Percentiles rank a stretch among this genome's conserved stretches.
phyloP scores from a whole-genome alignment of 495 filamentous ascomycete species.

The Aspergillus taichungensis region DNA sequence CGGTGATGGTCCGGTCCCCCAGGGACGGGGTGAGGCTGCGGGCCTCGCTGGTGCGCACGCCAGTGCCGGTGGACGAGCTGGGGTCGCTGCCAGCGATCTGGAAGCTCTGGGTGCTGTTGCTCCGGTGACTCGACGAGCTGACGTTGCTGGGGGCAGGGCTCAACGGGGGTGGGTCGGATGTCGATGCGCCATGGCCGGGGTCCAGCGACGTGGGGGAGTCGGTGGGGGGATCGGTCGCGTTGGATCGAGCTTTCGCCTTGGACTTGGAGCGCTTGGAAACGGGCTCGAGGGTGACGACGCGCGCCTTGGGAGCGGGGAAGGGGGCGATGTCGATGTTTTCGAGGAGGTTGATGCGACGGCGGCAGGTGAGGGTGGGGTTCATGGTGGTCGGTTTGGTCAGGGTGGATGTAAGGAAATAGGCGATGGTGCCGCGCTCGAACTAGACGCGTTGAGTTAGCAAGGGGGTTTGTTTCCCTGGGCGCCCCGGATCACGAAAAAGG shows the following conservation, averaged over 20 bases:
- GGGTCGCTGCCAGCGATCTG: conserved; percentile 28
- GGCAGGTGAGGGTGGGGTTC: conserved; percentile 65
- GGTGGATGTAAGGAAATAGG: conserved; percentile 82
- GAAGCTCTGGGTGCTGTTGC: conserved; percentile 50
- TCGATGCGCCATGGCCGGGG: conserved; percentile 17
- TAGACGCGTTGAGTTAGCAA: conserved; percentile 27
- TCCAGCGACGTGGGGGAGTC: conserved; percentile 20
- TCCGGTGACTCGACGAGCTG: conserved; percentile 53
- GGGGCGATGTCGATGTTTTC: conserved; percentile 60
- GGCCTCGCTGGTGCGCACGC: conserved; percentile 33
- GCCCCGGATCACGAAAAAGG: neutral
- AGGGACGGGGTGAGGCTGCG: conserved; percentile 34
- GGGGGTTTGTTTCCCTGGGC: neutral
- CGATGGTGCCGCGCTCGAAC: conserved; percentile 93
- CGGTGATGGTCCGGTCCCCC: conserved; percentile 64
- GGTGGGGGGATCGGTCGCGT: conserved; percentile 19
- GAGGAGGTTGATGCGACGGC: conserved; percentile 67
- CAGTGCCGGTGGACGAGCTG: conserved; percentile 28
- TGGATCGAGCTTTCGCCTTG: conserved; percentile 28
- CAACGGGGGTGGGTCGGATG: conserved; percentile 33
- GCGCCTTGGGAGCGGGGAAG: conserved; percentile 52
- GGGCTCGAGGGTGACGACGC: conserved; percentile 75
- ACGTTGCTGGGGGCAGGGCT: conserved; percentile 55
- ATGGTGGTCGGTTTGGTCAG: conserved; percentile 85
- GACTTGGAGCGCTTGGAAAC: conserved; percentile 47